Percentiles rank a stretch among this genome's conserved stretches.
phyloP scores from a whole-genome alignment of 202 grass and related monocot species.

The Zoysia matrella region DNA sequence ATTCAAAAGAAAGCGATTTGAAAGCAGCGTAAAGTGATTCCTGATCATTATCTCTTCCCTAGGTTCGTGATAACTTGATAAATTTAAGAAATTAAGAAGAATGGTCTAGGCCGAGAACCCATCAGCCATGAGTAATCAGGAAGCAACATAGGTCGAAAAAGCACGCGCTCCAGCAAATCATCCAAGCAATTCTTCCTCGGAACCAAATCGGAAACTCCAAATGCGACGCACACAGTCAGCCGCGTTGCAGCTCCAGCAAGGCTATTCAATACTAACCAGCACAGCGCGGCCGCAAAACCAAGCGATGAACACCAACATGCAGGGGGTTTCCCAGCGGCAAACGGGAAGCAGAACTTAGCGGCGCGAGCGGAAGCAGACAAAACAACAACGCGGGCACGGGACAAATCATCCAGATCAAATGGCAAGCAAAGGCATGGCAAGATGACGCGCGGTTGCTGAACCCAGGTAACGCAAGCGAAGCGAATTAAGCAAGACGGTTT shows the following conservation, averaged over 20 bases:
- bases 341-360: not conserved
- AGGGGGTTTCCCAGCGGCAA: not conserved
- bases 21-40: slow-evolving; percentile 19
- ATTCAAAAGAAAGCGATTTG: slow-evolving; percentile 30
- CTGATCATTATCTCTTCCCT: not conserved
- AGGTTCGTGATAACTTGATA: not conserved
- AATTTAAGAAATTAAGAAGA: not conserved
- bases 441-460: not conserved
- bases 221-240: not conserved
- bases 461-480: not conserved
- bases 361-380: not conserved
- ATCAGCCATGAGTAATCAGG: not conserved
- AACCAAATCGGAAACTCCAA: not conserved
- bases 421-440: not conserved
- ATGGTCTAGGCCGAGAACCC: not conserved
- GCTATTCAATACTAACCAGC: not conserved
- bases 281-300: not conserved
- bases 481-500: not conserved
- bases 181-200: not conserved
- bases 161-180: not conserved
- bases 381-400: not conserved
- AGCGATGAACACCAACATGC: not conserved
- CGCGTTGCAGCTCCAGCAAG: not conserved
- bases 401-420: not conserved
- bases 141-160: not conserved